These are phyloP conservation scores for Eucalyptus polyanthemos DNA, from an alignment of 345 rosid species.

Conservation along the genomic window DNA sequence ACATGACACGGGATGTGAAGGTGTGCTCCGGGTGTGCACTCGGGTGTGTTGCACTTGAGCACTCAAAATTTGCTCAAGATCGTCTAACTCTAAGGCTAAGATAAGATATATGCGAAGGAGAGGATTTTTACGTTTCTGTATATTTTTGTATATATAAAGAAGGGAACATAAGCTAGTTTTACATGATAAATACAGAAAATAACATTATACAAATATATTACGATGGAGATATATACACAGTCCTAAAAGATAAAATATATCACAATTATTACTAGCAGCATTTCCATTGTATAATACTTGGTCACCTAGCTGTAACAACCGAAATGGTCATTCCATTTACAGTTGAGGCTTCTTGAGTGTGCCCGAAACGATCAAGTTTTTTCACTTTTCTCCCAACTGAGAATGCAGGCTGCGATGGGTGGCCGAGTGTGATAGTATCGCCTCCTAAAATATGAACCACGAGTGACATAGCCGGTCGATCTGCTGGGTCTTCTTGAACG, in stretches of 20 bases:
- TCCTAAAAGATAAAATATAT: background rate
- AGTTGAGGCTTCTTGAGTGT: background rate
- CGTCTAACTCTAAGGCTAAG: background rate
- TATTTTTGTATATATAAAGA: background rate
- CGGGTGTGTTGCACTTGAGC: background rate
- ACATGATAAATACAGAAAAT: background rate
- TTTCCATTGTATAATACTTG: background rate
- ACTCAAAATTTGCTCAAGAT: background rate
- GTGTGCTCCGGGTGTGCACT: too few relatives aligned
- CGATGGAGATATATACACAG: background rate
- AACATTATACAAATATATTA: background rate
- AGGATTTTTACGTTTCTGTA: too few relatives aligned
- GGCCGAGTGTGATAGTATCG: background rate
- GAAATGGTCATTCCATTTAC: background rate
- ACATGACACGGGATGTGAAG: too few relatives aligned
- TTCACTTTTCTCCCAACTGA: background rate
- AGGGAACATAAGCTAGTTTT: background rate
- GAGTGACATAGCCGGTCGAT: background rate
- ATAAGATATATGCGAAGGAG: background rate
- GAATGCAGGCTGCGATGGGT: constrained; percentile 14
- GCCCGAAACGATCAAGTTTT: background rate
- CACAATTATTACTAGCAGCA: background rate
- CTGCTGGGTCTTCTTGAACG: background rate
- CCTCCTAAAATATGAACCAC: background rate
- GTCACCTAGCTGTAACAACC: background rate